A percentile compares a stretch with the other conserved stretches of the same genome.
Evolutionary conservation across 805 yeast species (phyloP).

Genomic region (Myxozyma sirexii): DNA sequence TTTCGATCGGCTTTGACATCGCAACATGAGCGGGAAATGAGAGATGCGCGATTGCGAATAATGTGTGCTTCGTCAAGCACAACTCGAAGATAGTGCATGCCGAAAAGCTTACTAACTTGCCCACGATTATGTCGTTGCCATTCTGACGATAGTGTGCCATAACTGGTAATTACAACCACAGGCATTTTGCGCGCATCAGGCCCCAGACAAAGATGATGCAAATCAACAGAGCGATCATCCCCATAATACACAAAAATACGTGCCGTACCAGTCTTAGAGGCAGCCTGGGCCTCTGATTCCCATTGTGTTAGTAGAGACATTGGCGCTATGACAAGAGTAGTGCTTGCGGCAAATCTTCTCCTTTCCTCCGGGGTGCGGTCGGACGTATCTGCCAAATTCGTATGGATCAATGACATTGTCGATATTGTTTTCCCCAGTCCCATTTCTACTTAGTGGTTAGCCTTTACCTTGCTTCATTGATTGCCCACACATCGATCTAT

Average conservation of each 20-base stretch:
- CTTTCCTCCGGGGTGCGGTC: neutral
- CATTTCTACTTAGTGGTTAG: conserved; percentile 54
- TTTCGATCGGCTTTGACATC: conserved; percentile 64
- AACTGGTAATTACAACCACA: conserved; percentile 75
- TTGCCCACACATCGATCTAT: too few species aligned
- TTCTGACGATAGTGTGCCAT: conserved; percentile 83
- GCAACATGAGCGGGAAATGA: conserved; percentile 76
- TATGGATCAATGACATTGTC: conserved; percentile 69
- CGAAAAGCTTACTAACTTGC: conserved; percentile 57
- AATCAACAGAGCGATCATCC: conserved; percentile 53
- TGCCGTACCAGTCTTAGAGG: conserved; percentile 41
- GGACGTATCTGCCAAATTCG: conserved; percentile 41
- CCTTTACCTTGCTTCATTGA: too few species aligned
- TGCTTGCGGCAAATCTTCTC: conserved; percentile 36
- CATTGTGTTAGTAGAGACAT: conserved; percentile 91
- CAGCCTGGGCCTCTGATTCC: conserved; percentile 74
- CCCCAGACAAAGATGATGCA: conserved; percentile 51
- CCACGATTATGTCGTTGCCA: conserved; percentile 50
- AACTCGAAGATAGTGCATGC: conserved; percentile 72
- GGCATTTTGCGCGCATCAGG: conserved; percentile 48
- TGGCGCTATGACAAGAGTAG: conserved; percentile 83
- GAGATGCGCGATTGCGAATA: conserved; percentile 76
- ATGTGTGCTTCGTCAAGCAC: conserved; percentile 90
- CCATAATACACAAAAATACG: conserved; percentile 70
- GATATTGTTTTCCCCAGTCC: conserved; percentile 94